Evolutionary conservation across 371 early-diverging fungal species (phyloP).

Genomic region (Quaeritorhiza haematococci): DNA sequence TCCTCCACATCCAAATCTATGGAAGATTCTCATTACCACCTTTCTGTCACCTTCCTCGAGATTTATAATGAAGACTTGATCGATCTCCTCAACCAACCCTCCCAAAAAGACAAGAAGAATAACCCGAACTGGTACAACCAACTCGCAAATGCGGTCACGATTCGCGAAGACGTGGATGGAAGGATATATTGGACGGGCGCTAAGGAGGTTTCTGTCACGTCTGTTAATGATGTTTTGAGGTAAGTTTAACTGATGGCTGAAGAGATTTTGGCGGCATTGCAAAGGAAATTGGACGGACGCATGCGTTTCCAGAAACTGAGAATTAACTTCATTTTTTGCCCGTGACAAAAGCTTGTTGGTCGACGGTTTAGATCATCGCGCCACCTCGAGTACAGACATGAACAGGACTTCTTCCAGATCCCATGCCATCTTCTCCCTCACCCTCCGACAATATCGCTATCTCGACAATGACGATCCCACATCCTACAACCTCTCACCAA

Average conservation of each 20-base stretch:
- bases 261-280: too few relatives aligned
- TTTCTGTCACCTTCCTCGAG: constrained; percentile 52
- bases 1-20: too few relatives aligned
- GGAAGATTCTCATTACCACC: constrained; percentile 33
- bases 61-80: constrained; percentile 65
- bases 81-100: constrained; percentile 43
- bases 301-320: too few relatives aligned
- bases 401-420: constrained; percentile 93
- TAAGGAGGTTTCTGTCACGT: constrained; percentile 71
- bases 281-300: too few relatives aligned
- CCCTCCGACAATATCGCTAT: constrained; percentile 45
- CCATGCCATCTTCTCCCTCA: constrained; percentile 96
- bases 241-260: too few relatives aligned
- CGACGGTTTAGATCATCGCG: too few relatives aligned
- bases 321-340: too few relatives aligned
- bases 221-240: constrained; percentile 74
- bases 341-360: too few relatives aligned
- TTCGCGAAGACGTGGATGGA: constrained; percentile 89
- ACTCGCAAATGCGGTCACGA: constrained; percentile 61
- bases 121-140: too few relatives aligned
- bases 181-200: constrained; percentile 86
- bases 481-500: not conserved
- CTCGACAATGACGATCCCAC: not conserved
- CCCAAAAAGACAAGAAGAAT: too few relatives aligned
- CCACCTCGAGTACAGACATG: constrained; percentile 86